Evolutionary conservation across 176 grass and related monocot genomes (phyloP).

Genomic region (Miscanthus lutarioriparius): DNA sequence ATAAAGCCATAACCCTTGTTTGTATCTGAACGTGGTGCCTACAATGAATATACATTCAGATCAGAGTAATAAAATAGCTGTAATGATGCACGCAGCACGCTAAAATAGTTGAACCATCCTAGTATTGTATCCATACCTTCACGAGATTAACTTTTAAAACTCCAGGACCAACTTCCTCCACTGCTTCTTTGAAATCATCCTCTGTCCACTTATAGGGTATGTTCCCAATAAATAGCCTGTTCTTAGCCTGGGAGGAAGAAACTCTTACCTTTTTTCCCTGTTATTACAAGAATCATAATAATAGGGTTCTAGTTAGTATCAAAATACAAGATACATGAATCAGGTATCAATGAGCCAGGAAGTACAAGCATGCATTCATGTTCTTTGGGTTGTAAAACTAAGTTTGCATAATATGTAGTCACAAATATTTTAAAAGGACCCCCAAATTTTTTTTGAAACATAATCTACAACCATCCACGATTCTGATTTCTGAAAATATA

Average conservation of each 20-base stretch:
- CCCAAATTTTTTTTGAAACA: conserved; percentile 9
- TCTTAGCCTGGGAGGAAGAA: conserved; percentile 76
- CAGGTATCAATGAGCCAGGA: background rate
- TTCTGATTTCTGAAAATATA: conserved; percentile 1
- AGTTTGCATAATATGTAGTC: conserved; percentile 6
- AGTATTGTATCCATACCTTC: conserved; percentile 54
- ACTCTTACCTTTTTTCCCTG: conserved; percentile 74
- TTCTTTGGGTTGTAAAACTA: background rate
- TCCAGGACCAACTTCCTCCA: conserved; percentile 78
- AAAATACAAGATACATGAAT: conserved; percentile 11
- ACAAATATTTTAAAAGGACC: background rate
- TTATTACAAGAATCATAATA: conserved; percentile 35
- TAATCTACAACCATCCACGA: background rate
- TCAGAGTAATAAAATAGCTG: conserved; percentile 22
- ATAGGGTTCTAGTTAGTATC: conserved; percentile 10
- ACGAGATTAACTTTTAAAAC: conserved; percentile 73
- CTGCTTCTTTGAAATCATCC: conserved; percentile 64
- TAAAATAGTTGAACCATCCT: conserved; percentile 17
- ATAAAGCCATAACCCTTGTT: conserved; percentile 82
- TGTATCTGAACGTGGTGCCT: conserved; percentile 55
- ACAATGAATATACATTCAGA: conserved; percentile 4
- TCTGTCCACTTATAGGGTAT: conserved; percentile 70
- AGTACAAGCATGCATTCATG: background rate
- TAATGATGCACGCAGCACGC: background rate
- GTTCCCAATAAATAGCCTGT: conserved; percentile 93